Base-by-base conservation (phyloP, 768 basidiomycete species). In the Suillus occidentalis region DNA sequence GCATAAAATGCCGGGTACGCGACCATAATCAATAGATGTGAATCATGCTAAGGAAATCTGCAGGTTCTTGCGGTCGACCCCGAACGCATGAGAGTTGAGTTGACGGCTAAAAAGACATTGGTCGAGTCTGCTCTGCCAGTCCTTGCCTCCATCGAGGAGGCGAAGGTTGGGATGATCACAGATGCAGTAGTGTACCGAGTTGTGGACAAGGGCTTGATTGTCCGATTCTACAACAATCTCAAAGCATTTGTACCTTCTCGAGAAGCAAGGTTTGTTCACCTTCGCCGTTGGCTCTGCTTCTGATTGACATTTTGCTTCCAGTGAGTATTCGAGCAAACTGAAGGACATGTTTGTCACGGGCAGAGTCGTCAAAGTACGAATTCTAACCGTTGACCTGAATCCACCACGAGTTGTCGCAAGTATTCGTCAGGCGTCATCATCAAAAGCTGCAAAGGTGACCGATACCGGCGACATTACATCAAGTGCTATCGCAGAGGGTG, bases 91-190 rank as follows among this genome's bases (percentile, higher is more conserved):
- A 85, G 95, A 18, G 85, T 99, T 62, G 85, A 86, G 9, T 78
- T 99, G 59, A 99, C 97, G 0, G 88, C 96, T 22, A 99, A 98
- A 80, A 96, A 93, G 80, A 88, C 91, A 1, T 81, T 99, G 16
- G 74, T 99, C 37, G 90, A 94, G 34, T 94, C 96, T 1, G 82
- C 84, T 1, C 78, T 94, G 3, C 91, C 92, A 3, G 80, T 93
- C 56, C 71, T 97, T 43, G 75, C 89, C 2, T 82, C 77, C 18
- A 73, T 89, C 62, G 89, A 89, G 42, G 90, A 94, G 63, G 88
- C 86, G 42, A 81, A 85, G 71, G 80, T 85, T 7, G 95, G 95
- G 5, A 72, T 85, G 43, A 79, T 97, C 31, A 85, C 91, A 0
- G 87, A 95, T 72, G 96, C 89, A 2, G 91, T 94, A 3, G 83